Evolutionary conservation across 2,329 filamentous ascomycete genomes (phyloP), one percentile per base, ranked within the genome.

Genomic region (Sordariomycetes sp.): DNA sequence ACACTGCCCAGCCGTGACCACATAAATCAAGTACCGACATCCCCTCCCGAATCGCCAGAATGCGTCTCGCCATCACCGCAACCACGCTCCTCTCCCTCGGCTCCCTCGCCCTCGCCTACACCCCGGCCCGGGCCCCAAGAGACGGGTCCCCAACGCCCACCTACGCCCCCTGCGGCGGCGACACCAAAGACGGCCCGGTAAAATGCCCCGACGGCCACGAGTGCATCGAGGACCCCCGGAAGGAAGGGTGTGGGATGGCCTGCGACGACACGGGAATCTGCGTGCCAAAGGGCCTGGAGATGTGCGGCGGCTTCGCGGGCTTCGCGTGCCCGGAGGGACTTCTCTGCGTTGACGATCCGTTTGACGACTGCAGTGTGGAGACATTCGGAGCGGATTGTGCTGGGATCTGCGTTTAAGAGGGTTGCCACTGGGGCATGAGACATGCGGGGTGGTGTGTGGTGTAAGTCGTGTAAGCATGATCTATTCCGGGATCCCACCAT

Each of bases 231-330:
- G 69, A 73, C 28, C 69, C 70, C 12, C 65, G 69, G 42, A 53
- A 35, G 5, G 10, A 62, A 61, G 34, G 59, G 25, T 71, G 69
- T 50, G 69, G 69, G 8, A 61, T 69, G 64, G 66, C 69, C 3
- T 71, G 69, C 56, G 69, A 71, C 50, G 55, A 22, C 7, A 65
- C 66, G 0, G 69, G 69, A 1, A 70, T 72, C 25, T 72, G 67
- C 52, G 60, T 68, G 1, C 45, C 45, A 3, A 8, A 22, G 20
- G 45, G 45, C 2, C 20, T 50, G 45, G 45, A 22, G 52, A 53
- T 54, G 53, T 54, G 53, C 53, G 53, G 53, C 17, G 53, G 53
- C 4, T 54, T 54, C 53, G 53, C 34, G 6, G 53, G 53, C 10
- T 54, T 54, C 53, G 7, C n/a, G 20, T 54, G 53, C n/a, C 32